Base-by-base conservation (phyloP, 2,329 filamentous ascomycete genomes). In the Pyrenophora teres region DNA sequence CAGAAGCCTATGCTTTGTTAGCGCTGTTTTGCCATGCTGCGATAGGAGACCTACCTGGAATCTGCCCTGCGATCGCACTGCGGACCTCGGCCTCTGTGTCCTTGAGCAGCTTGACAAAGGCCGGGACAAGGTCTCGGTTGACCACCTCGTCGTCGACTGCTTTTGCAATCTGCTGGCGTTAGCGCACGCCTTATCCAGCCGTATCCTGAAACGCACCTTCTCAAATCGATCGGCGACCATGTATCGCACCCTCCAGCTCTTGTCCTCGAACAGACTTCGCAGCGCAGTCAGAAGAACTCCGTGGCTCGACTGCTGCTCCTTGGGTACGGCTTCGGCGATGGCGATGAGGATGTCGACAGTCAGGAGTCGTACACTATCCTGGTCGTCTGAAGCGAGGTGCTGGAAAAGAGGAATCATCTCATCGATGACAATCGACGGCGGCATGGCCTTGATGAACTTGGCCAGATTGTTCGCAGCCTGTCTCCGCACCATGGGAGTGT, bases 321-420 rank as follows among this genome's bases (percentile, higher is more conserved):
- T 97, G 55, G 94, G 94, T 25, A 99, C 92, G 52, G 93, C 91
- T 77, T 99, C 94, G 56, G 94, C 93, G 68, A 99, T 95, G 33
- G 93, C 89, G 69, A 97, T 96, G 64, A 99, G 84, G 59, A 97
- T 90, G 71, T 99, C 93, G 36, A 99, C 94, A 1, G 94, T 99
- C 72, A 99, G 81, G 68, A 99, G 81, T 60, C 94, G 88, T 59
- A 99, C 94, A 69, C 93, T 97, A 76, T 99, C 94, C 78, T 99
- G 94, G 74, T 99, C 94, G 72, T 99, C 94, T 68, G 89, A 87
- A 45, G 93, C 92, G 59, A 99, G 87, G 76, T 97, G 93, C 78
- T 97, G 92, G 80, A 99, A 99, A 63, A 97, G 84, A 72, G 93
- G 91, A 80, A 99, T 97, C 90, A 99, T 97, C 80, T 99, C 94